Evolutionary conservation across 352 stramenopile species (phyloP).

Genomic region (Pythium myriotylum): DNA sequence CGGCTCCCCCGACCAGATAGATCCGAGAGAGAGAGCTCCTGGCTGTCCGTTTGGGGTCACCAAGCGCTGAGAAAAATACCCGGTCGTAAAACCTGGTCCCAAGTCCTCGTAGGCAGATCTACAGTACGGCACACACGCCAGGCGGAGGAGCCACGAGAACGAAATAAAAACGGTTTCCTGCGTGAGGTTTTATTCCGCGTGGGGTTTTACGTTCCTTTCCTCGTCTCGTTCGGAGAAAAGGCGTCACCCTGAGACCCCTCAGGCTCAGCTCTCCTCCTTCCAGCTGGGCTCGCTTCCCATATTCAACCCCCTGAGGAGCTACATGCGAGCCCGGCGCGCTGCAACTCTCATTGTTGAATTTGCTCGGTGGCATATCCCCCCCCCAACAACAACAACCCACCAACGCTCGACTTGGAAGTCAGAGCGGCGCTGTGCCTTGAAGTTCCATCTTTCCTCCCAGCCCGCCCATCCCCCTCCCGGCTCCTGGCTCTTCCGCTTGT

Average conservation of each 20-base stretch:
- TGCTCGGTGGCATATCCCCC: no score
- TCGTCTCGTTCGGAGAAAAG: constrained; percentile 17
- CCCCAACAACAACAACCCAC: no score
- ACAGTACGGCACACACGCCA: constrained; percentile 18
- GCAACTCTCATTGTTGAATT: constrained; percentile 35
- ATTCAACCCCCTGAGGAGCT: constrained; percentile 15
- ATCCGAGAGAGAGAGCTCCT: no score
- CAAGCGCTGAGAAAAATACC: constrained; percentile 11
- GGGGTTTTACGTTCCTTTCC: constrained; percentile 1
- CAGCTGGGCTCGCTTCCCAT: constrained; percentile 18
- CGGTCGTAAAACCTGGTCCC: constrained; percentile 1
- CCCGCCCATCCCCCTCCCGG: constrained; percentile 8
- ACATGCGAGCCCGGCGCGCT: no score
- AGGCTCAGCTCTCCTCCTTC: background rate
- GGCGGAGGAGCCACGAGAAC: constrained; percentile 5
- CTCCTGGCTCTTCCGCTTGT: constrained; percentile 23
- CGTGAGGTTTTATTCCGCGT: constrained; percentile 6
- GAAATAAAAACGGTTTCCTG: constrained; percentile 18
- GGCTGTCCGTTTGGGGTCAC: no score
- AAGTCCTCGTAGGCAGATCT: background rate
- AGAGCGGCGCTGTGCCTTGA: constrained; percentile 19
- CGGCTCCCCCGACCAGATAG: no score
- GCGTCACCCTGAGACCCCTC: constrained; percentile 6
- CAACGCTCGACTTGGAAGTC: constrained; percentile 8
- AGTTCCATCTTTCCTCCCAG: constrained; percentile 12